Percentiles rank a stretch among this genome's conserved stretches.
These are phyloP conservation scores for Epichloe gansuensis DNA, from an alignment of 2,329 filamentous ascomycete species.

Conservation along the genomic window DNA sequence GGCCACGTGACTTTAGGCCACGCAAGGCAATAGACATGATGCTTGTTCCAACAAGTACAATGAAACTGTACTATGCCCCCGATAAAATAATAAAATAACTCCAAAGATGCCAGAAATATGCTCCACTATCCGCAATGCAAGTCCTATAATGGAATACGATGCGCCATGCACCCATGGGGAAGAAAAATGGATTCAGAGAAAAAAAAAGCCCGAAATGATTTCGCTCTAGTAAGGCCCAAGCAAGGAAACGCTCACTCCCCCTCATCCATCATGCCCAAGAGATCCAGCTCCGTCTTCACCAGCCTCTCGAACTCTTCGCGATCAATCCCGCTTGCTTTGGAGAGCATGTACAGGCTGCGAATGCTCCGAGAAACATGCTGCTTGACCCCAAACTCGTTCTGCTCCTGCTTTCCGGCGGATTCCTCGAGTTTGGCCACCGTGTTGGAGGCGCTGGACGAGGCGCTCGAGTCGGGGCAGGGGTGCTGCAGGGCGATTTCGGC, in stretches of 20 bases:
- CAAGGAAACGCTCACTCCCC: constrained; percentile 15
- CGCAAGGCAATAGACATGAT: no score
- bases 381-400: constrained; percentile 61
- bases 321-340: constrained; percentile 59
- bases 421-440: constrained; percentile 52
- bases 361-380: constrained; percentile 69
- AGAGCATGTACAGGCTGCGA: constrained; percentile 62
- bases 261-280: constrained; percentile 58
- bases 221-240: no score
- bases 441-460: constrained; percentile 41
- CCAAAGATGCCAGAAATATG: no score
- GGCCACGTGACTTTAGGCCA: no score
- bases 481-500: constrained; percentile 29
- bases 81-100: no score
- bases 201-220: no score
- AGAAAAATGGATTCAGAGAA: no score
- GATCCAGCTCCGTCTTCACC: constrained; percentile 58
- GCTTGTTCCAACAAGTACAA: no score
- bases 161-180: no score
- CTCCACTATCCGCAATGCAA: no score
- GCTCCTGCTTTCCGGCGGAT: constrained; percentile 42
- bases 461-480: constrained; percentile 46
- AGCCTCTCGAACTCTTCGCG: constrained; percentile 63
- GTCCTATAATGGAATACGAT: no score
- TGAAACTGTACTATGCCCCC: no score